A percentile compares a stretch with the other conserved stretches of the same genome.
phyloP scores from a whole-genome alignment of 2,329 filamentous ascomycete species.

The Verticillium albo-atrum region DNA sequence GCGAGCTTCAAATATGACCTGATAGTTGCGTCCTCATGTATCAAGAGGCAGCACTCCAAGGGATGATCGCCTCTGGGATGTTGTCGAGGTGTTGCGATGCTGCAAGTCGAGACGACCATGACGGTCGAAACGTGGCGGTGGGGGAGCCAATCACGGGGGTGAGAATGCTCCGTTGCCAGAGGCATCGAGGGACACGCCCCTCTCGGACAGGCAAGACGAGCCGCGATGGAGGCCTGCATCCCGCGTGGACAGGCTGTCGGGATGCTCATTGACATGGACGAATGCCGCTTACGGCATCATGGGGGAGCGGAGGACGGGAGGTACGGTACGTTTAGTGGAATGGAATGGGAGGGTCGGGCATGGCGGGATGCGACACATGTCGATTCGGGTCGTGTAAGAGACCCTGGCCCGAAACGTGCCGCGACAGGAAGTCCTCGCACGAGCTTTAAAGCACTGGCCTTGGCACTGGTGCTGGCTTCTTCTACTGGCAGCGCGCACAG shows the following conservation, averaged over 20 bases:
- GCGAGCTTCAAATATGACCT: slow-evolving; percentile 10
- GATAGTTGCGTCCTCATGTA: slow-evolving; percentile 6
- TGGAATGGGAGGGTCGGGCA: not conserved
- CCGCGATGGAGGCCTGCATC: not conserved
- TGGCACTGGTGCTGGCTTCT: not conserved
- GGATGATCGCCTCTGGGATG: not conserved
- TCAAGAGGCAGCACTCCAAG: not conserved
- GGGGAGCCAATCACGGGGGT: slow-evolving; percentile 2
- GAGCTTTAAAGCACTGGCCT: not conserved
- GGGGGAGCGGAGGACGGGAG: not conserved
- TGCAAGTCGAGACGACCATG: not conserved
- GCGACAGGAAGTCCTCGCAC: not conserved
- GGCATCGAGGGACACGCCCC: not conserved
- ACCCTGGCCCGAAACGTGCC: slow-evolving; percentile 30
- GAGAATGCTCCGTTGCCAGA: slow-evolving; percentile 5
- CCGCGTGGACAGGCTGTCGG: not conserved
- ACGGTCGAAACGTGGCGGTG: not conserved
- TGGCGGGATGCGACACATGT: not conserved
- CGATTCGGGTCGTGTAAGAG: slow-evolving; percentile 26
- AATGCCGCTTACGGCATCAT: not conserved
- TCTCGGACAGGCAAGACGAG: not conserved
- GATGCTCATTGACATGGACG: not conserved
- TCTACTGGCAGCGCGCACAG: not conserved
- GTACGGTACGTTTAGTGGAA: too few relatives aligned
- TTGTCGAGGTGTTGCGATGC: not conserved